Base-by-base conservation (phyloP, 768 basidiomycete species). In the Termitomyces sp. region DNA sequence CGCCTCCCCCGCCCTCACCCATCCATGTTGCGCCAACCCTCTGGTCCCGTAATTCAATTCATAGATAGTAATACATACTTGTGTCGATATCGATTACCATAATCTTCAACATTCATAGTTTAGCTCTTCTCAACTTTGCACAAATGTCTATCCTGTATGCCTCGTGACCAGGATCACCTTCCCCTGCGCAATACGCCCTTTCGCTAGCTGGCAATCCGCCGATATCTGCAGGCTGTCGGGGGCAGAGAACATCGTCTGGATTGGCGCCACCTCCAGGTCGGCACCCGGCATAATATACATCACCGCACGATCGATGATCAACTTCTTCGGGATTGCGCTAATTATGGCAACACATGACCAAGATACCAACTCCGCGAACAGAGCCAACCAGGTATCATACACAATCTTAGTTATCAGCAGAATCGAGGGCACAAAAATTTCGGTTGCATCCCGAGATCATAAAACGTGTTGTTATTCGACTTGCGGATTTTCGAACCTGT, bases 11-110 rank as follows among this genome's bases (percentile, higher is more conserved):
- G n/a, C n/a, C n/a, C n/a, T n/a, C n/a, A n/a, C n/a, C n/a, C n/a
- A n/a, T n/a, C n/a, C n/a, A n/a, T n/a, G n/a, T n/a, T n/a, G n/a
- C n/a, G n/a, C 25, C 54, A 55, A 57, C 52, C 3, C 21, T 43
- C 53, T 45, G 12, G 54, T 37, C 53, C 44, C 37, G 5, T 17
- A 1, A 16, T 44, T 17, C 43, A 9, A 27, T 17, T 34, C 32
- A 49, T 40, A 35, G 42, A 43, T 28, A 59, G 57, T 48, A 56
- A 59, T 46, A 28, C 27, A 46, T 30, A 30, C n/a, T n/a, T n/a
- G n/a, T 62, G 51, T 37, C 56, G 62, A 63, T 63, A 60, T 54
- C 57, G 57, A 63, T 59, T 63, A 55, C 53, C 32, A 42, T 30
- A 54, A 58, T 60, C 58, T 54, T 47, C 44, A 48, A 27, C 42